A percentile compares a stretch with the other conserved stretches of the same genome.
phyloP scores from a whole-genome alignment of 345 rosid genomes.

The Eucalyptus sp. region DNA sequence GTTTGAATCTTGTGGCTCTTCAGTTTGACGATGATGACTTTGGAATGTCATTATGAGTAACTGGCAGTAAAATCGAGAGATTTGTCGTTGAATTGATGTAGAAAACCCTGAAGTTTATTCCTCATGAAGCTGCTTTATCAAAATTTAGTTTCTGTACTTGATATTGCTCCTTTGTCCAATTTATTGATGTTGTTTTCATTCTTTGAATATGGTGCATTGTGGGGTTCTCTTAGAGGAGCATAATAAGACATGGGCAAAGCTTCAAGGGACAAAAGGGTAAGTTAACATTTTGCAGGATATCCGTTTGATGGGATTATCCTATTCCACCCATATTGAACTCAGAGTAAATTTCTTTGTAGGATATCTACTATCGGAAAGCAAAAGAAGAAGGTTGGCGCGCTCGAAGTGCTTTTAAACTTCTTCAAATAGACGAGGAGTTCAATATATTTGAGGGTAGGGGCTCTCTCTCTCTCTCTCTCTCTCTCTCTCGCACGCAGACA shows the following conservation, averaged over 20 bases:
- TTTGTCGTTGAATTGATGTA: not conserved
- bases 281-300: not conserved
- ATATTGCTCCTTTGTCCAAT: not conserved
- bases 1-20: not conserved
- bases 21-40: not conserved
- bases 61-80: not conserved
- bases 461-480: not conserved
- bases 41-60: not conserved
- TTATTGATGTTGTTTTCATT: not conserved
- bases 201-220: not conserved
- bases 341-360: slow-evolving; percentile 24
- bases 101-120: not conserved
- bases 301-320: not conserved
- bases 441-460: slow-evolving; percentile 71
- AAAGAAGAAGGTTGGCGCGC: slow-evolving; percentile 99
- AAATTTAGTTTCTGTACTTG: not conserved
- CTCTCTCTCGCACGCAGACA: not conserved
- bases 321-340: not conserved
- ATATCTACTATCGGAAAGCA: slow-evolving; percentile 87
- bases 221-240: not conserved
- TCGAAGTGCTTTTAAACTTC: slow-evolving; percentile 93
- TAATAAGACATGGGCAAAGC: slow-evolving; percentile 62
- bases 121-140: not conserved
- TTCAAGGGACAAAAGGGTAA: slow-evolving; percentile 86
- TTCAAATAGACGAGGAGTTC: slow-evolving; percentile 92